Percentiles rank a stretch among this genome's conserved stretches.
phyloP scores from a whole-genome alignment of 257 asterid species.

The Nicotiana tomentosiformis region DNA sequence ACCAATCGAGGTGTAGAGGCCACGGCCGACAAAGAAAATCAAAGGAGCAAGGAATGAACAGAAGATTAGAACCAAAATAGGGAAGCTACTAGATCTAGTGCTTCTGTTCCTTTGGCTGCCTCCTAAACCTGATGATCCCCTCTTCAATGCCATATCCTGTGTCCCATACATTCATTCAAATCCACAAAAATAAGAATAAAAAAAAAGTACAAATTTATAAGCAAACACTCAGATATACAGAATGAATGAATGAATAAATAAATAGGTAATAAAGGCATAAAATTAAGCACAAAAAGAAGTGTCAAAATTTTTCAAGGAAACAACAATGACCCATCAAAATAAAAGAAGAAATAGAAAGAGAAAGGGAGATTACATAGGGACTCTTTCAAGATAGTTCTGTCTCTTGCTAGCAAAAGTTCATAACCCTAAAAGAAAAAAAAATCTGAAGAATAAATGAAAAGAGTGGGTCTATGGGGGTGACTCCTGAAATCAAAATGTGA shows the following conservation, averaged over 20 bases:
- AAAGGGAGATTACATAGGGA: background rate
- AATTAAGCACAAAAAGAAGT: background rate
- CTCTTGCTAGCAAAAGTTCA: background rate
- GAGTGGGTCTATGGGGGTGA: background rate
- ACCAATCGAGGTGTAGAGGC: constrained; percentile 47
- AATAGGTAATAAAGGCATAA: background rate
- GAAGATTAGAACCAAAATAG: constrained; percentile 19
- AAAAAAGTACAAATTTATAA: background rate
- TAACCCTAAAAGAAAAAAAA: no score
- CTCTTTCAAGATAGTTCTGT: background rate
- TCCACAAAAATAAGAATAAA: background rate
- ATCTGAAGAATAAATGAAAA: background rate
- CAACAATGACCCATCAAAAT: background rate
- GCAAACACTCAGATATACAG: no score
- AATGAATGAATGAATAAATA: background rate
- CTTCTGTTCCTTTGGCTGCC: constrained; percentile 16
- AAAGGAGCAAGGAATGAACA: constrained; percentile 26
- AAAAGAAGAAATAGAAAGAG: background rate
- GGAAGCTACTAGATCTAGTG: constrained; percentile 24
- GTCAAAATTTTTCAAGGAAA: background rate
- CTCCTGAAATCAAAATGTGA: background rate
- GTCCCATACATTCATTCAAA: background rate
- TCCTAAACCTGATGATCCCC: constrained; percentile 22
- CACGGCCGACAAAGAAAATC: constrained; percentile 45
- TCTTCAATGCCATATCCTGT: constrained; percentile 12